Evolutionary conservation across 805 yeast species (phyloP), one percentile per base, ranked within the genome.

Genomic region (Starmera dryadoides): DNA sequence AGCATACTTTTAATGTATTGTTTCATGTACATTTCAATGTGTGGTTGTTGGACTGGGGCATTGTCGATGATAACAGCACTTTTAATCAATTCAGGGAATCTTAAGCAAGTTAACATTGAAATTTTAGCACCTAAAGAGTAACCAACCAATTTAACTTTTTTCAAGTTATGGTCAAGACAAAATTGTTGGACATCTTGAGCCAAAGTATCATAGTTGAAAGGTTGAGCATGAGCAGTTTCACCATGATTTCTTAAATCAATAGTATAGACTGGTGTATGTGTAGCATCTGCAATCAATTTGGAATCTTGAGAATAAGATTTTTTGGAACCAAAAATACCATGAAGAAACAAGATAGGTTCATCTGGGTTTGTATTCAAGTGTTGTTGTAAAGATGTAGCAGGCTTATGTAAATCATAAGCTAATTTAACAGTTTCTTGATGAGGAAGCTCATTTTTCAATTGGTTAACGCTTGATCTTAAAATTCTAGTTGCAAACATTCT

Each of bases 391-490:
- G 57, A 46, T 22, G 45, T 34, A 30, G 44, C 44, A 21, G 61
- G 61, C 25, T 37, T 34, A 35, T 56, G 60, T 7, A 56, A 38
- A 38, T 56, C 61, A 36, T 50, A 56, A 1, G 59, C 59, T 57
- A 56, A 42, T 14, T 50, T 49, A 25, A 55, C 46, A 1, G 53
- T 40, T 77, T 79, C 72, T 85, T 73, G 80, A 86, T 93, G 73
- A 34, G 54, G 56, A 4, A 52, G 35, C n/a, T 46, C 33, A 5
- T 86, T 84, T 73, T 87, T 86, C 83, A 89, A 86, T 50, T 97
- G 96, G 67, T 86, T 87, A 45, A 89, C 97, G 66, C 97, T 97
- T 42, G 89, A 83, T 75, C 89, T 83, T 67, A 91, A 75, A n/a
- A 47, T 34, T 43, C 47, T 45, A 2, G 56, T 41, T 3, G 53